Evolutionary conservation across 225 moss, liverwort and hornwort species (phyloP), one percentile per base, ranked within the genome.

Genomic region (Marchantia polymorpha): DNA sequence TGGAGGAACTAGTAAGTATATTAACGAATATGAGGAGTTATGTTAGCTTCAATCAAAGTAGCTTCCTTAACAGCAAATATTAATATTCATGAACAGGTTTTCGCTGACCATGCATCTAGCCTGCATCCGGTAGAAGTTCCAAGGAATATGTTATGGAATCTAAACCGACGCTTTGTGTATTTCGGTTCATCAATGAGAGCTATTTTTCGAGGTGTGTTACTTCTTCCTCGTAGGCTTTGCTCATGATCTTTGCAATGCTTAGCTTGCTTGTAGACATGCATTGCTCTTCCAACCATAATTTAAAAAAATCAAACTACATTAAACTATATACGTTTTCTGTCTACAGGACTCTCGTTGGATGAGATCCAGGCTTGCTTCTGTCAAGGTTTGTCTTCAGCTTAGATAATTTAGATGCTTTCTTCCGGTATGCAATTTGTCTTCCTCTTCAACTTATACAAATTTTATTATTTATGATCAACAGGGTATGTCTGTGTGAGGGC

Each of bases 101-200:
- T 95, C 85, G 95, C 95, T 54, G 95, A 95, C 75, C 92, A 92
- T 59, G 86, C 89, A 8, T 92, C 89, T 81, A 95, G 95, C 77
- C 20, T 92, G 64, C 89, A 88, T 47, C 95, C 95, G 0, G 88
- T 93, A 69, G 69, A 86, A 69, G 93, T 95, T 58, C 90, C 93
- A 49, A 85, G 91, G 27, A 90, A 82, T 47, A 83, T 89, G 70
- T 79, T 95, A 60, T 93, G 93, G 95, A 90, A 93, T 74, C 83
- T 95, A 19, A 79, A 89, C 29, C 90, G 95, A 0, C 93, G 95
- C 5, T 93, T 92, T 83, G 95, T 95, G 16, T 95, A 85, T 84
- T 95, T 93, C 64, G 95, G 95, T 63, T 91, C 93, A 39, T 93
- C 95, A 0, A 92, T 95, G 16, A 90, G 86, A 3, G 90, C 89